Evolutionary conservation across 108 stramenopile genomes (phyloP), one percentile per base, ranked within the genome.

Genomic region (Discostella stelligeroides): DNA sequence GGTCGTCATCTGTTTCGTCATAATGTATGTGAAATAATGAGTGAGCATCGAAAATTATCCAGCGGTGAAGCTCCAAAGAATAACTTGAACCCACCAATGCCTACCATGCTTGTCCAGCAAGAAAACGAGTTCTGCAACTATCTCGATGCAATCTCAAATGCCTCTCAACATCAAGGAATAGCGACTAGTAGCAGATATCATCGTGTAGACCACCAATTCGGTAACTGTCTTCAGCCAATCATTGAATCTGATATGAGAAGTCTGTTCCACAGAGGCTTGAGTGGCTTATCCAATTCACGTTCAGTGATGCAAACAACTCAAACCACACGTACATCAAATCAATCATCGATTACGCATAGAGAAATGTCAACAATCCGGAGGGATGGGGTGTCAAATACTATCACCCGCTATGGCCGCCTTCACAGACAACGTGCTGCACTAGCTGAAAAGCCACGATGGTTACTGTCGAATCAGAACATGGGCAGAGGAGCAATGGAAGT

Each of bases 401-500:
- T n/a, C n/a, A n/a, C n/a, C n/a, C n/a, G n/a, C n/a, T n/a, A n/a
- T n/a, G n/a, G n/a, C n/a, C n/a, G 57, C 13, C 15, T n/a, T 58
- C 57, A 30, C 29, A 58, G 15, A 5, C 17, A 4, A 55, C 20
- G 53, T 25, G 7, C 53, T 25, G 27, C 53, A 21, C 23, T 21
- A 21, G 27, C 56, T 0, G 48, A 54, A 24, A 71, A 54, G 51
- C 70, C 70, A 40, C 60, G 51, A 42, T 71, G 70, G 70, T 39
- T 71, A 28, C 24, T 61, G 12, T 61, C 60, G 1, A 71, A 71
- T 54, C 58, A 71, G 38, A 70, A 60, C 59, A 70, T 70, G 53
- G 40, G 70, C 13, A 62, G 28, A 60, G 7, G 70, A 50, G 70
- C 70, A 42, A 63, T 62, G 13, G 70, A 71, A 47, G 56, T 46